Evolutionary conservation across 345 rosid species (phyloP).

Genomic region (Heritiera fomes): DNA sequence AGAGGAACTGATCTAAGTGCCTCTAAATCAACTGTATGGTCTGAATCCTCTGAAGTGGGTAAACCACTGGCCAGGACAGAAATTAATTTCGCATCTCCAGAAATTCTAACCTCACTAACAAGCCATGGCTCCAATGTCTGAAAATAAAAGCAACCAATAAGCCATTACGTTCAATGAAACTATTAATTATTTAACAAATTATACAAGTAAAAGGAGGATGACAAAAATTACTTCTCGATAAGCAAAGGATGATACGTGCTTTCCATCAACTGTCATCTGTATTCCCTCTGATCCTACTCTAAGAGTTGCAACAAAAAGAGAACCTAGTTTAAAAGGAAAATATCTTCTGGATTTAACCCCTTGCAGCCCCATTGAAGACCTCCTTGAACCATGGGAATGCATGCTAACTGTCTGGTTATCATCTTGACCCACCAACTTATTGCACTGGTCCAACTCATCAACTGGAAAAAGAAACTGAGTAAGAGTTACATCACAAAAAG

Average conservation of each 20-base stretch:
- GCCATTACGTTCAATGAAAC: slow-evolving; percentile 17
- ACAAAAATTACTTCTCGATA: slow-evolving; percentile 75
- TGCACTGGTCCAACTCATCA: slow-evolving; percentile 89
- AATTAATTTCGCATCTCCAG: slow-evolving; percentile 70
- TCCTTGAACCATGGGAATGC: slow-evolving; percentile 41
- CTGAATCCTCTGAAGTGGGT: slow-evolving; percentile 88
- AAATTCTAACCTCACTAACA: slow-evolving; percentile 77
- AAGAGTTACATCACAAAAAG: slow-evolving; percentile 1
- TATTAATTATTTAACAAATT: slow-evolving; percentile 12
- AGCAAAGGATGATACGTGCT: slow-evolving; percentile 92
- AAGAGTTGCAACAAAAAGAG: slow-evolving; percentile 84
- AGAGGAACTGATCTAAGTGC: slow-evolving; percentile 65
- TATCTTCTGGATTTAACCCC: slow-evolving; percentile 51
- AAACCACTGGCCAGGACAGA: slow-evolving; percentile 87
- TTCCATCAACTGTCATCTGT: slow-evolving; percentile 95
- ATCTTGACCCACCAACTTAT: slow-evolving; percentile 77
- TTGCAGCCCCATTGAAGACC: slow-evolving; percentile 33
- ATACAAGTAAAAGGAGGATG: slow-evolving; percentile 15
- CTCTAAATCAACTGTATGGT: slow-evolving; percentile 69
- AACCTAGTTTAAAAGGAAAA: slow-evolving; percentile 88
- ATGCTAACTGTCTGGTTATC: slow-evolving; percentile 36
- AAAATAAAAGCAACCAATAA: slow-evolving; percentile 29
- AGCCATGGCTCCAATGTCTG: slow-evolving; percentile 99
- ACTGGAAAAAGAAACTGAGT: slow-evolving; percentile 40
- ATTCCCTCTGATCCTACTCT: slow-evolving; percentile 91